These are phyloP conservation scores for Auriscalpium vulgare DNA, from an alignment of 768 basidiomycete species.

Conservation along the genomic window DNA sequence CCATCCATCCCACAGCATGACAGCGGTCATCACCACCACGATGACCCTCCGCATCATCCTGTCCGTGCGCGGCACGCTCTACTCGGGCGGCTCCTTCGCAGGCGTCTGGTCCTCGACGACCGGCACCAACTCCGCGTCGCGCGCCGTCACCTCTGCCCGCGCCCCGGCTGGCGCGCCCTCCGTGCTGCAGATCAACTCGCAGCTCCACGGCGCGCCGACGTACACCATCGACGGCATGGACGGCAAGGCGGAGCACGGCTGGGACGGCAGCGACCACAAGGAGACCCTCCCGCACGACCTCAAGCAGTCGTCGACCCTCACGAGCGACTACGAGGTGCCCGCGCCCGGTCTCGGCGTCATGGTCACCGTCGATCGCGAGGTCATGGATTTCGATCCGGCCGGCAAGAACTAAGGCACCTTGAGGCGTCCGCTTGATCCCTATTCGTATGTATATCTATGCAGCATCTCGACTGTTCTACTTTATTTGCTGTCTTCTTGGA, in stretches of 20 bases:
- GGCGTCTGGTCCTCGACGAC: conserved; percentile 26
- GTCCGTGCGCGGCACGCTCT: conserved; percentile 69
- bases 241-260: conserved; percentile 9
- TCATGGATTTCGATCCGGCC: conserved; percentile 8
- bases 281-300: conserved; percentile 2
- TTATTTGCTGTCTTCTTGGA: no score
- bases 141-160: conserved; percentile 39
- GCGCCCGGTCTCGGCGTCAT: conserved; percentile 7
- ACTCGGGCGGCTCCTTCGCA: conserved; percentile 62
- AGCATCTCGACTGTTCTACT: no score
- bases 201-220: conserved; percentile 15
- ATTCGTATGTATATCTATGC: no score
- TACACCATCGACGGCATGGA: conserved; percentile 25
- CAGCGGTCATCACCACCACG: conserved; percentile 78
- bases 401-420: not conserved
- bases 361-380: conserved; percentile 14
- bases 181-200: conserved; percentile 13
- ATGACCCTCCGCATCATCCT: conserved; percentile 87
- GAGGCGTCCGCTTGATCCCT: no score
- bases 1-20: conserved; percentile 44
- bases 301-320: conserved; percentile 1
- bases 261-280: conserved; percentile 11
- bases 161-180: conserved; percentile 14
- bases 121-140: conserved; percentile 35
- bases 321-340: conserved; percentile 17